These are phyloP conservation scores for Sodiomyces alkalinus DNA, from an alignment of 2,329 filamentous ascomycete genomes.

Conservation along the genomic window DNA sequence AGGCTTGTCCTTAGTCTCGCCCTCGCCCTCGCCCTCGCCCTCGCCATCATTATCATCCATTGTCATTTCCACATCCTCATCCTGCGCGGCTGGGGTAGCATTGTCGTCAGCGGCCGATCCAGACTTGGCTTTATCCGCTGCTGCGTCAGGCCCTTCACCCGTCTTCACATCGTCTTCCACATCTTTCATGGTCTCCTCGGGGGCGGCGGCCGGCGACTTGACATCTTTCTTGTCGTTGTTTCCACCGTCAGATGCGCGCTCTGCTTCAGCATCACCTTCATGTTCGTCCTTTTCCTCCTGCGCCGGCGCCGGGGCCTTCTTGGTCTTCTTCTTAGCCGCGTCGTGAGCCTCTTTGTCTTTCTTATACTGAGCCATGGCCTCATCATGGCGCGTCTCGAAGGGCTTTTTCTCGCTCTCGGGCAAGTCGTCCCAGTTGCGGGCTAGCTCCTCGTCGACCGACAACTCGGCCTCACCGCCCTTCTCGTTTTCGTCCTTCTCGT, in stretches of 20 bases:
- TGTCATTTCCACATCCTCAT: constrained; percentile 34
- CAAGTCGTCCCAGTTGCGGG: constrained; percentile 38
- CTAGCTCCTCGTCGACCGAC: constrained; percentile 38
- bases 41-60: constrained; percentile 13
- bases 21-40: constrained; percentile 13
- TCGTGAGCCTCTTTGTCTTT: constrained; percentile 20
- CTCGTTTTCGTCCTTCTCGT: constrained; percentile 22
- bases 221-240: too few relatives aligned
- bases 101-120: constrained; percentile 1
- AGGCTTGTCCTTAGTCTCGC: constrained; percentile 9
- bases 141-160: constrained; percentile 3
- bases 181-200: too few relatives aligned
- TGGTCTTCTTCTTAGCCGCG: constrained; percentile 10
- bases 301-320: not conserved
- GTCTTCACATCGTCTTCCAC: too few relatives aligned
- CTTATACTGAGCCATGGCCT: constrained; percentile 23
- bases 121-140: constrained; percentile 2
- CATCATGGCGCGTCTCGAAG: constrained; percentile 27
- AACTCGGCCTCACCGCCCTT: constrained; percentile 17
- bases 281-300: not conserved
- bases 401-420: constrained; percentile 32
- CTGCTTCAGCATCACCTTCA: too few relatives aligned
- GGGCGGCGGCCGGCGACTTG: too few relatives aligned
- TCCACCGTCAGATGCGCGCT: too few relatives aligned
- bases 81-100: constrained; percentile 16